phyloP scores from a whole-genome alignment of 345 rosid species.

The Sisymbrium irio region DNA sequence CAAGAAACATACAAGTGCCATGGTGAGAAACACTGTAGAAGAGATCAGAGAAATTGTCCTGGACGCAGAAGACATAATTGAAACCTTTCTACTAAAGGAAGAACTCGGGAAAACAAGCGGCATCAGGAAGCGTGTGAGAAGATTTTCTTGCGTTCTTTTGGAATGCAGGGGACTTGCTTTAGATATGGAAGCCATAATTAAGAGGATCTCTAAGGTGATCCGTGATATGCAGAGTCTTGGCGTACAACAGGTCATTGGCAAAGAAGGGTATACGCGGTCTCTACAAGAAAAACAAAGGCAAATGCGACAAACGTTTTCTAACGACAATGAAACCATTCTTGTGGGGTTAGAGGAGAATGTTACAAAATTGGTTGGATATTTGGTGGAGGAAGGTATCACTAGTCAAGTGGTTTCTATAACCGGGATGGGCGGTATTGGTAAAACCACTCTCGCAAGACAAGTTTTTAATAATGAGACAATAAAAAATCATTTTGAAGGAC shows the following conservation, averaged over 20 bases:
- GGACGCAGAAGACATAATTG: background rate
- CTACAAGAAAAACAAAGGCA: conserved; percentile 9
- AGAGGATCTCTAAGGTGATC: background rate
- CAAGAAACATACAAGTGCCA: background rate
- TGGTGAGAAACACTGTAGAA: background rate
- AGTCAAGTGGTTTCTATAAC: conserved; percentile 31
- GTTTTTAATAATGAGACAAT: conserved; percentile 20
- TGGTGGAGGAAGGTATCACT: background rate
- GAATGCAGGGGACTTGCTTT: background rate
- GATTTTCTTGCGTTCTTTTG: background rate
- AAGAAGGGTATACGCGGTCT: background rate
- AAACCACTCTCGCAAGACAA: conserved; percentile 43
- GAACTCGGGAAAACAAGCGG: background rate
- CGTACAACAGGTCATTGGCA: too few relatives aligned
- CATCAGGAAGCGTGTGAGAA: background rate
- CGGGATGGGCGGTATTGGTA: conserved; percentile 64
- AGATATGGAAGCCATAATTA: background rate
- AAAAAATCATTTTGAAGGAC: conserved; percentile 13
- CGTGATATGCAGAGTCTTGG: too few relatives aligned
- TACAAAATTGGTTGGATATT: conserved; percentile 1
- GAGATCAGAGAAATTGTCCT: background rate
- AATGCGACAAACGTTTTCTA: conserved; percentile 24
- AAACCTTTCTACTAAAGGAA: background rate
- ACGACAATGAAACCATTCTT: conserved; percentile 12
- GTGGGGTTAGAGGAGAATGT: conserved; percentile 42